Evolutionary conservation across 1,284 basidiomycete genomes (phyloP), one percentile per base, ranked within the genome.

Genomic region (Ceraceosorus bombacis): DNA sequence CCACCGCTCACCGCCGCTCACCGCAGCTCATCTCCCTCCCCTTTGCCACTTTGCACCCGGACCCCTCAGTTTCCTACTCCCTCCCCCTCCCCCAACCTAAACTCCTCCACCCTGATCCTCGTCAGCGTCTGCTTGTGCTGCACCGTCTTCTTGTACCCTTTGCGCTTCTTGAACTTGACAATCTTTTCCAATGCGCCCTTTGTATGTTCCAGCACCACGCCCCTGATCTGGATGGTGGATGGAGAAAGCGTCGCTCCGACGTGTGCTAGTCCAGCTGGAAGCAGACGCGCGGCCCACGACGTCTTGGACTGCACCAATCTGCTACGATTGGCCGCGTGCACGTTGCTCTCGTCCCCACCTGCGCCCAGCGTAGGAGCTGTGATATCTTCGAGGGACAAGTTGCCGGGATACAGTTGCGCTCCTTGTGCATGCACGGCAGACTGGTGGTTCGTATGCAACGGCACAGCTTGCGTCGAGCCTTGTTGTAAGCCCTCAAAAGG

Each of bases 91-190:
- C 68, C 76, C 37, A 78, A 60, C 41, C 64, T 61, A 55, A 78
- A 73, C 41, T 67, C 69, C 46, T 75, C 74, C 48, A 78, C 67
- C n/a, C 77, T 63, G 49, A 78, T 38, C 73, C 91, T 85, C 36
- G 93, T 97, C 81, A 90, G 96, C 4, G 88, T 86, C 79, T 93
- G 90, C 80, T 96, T 96, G 79, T 92, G 88, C 76, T 85, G 83
- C 69, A 89, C 84, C 6, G 85, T 87, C 79, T 85, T 86, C 78
- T 84, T 81, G 81, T 97, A 97, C 12, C 93, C 92, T 82, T 97
- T 97, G 85, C 94, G 86, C 79, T 91, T 82, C 82, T 97, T 98
- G 82, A 92, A 94, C 81, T 96, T 95, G 79, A 92, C 84, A 57
- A 90, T 88, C 67, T 83, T 83, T 79, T 94, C 89, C 86, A 97